phyloP scores from a whole-genome alignment of 2,329 filamentous ascomycete species.

The Pyrenochaeta sp. region DNA sequence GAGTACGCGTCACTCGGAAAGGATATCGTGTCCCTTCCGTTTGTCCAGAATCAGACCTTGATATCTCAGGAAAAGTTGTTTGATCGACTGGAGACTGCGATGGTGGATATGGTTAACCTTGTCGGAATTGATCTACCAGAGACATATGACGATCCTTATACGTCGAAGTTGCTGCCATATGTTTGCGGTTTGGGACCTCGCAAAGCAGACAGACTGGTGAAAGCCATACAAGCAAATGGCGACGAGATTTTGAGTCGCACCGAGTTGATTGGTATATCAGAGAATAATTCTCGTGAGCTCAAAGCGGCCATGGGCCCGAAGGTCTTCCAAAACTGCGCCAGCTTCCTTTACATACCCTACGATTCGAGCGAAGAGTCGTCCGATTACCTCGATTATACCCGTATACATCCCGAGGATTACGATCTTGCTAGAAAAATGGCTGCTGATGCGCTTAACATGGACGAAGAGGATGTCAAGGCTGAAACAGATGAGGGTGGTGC shows the following conservation, averaged over 20 bases:
- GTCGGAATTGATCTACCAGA: constrained; percentile 96
- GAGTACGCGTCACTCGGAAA: constrained; percentile 93
- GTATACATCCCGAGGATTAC: constrained; percentile 98
- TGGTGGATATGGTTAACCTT: constrained; percentile 98
- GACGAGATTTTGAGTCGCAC: constrained; percentile 83
- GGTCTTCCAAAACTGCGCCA: constrained; percentile 96
- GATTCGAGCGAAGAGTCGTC: constrained; percentile 81
- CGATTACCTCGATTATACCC: constrained; percentile 94
- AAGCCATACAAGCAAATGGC: constrained; percentile 90
- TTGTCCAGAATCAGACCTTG: constrained; percentile 89
- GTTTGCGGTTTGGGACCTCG: constrained; percentile 90
- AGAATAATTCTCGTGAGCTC: constrained; percentile 63
- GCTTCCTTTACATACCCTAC: constrained; percentile 90
- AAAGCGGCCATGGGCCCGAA: constrained; percentile 73
- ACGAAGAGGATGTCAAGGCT: constrained; percentile 96
- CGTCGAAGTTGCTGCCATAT: constrained; percentile 87
- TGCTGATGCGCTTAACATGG: constrained; percentile 92
- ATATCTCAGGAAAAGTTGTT: constrained; percentile 86
- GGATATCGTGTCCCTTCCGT: constrained; percentile 84
- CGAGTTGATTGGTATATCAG: constrained; percentile 87
- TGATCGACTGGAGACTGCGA: constrained; percentile 88
- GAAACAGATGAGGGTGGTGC: constrained; percentile 90
- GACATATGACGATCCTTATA: constrained; percentile 79
- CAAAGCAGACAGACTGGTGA: constrained; percentile 84
- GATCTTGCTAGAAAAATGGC: constrained; percentile 98